Evolutionary conservation across 1,284 basidiomycete species (phyloP).

Genomic region (Rhodotorula sp.): DNA sequence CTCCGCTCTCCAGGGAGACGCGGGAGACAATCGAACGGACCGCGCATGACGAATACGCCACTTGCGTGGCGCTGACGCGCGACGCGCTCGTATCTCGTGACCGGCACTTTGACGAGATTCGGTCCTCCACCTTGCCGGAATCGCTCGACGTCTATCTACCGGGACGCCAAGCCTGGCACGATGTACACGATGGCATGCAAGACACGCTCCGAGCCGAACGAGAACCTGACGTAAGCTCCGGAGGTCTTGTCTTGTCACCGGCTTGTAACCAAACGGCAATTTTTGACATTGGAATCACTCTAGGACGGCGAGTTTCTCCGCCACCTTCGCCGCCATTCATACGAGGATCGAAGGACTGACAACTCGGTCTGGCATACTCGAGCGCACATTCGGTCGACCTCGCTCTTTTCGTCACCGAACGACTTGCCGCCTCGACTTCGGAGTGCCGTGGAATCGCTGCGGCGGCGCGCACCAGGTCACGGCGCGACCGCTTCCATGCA

Average conservation of each 20-base stretch:
- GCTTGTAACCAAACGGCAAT: too few species aligned
- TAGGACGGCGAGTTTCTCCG: too few species aligned
- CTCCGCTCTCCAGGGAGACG: too few species aligned
- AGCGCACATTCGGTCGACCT: constrained; percentile 22
- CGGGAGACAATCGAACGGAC: background rate
- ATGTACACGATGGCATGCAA: constrained; percentile 3
- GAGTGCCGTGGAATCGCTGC: constrained; percentile 15
- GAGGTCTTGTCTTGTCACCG: too few species aligned
- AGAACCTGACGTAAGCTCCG: too few species aligned
- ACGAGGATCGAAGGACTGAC: too few species aligned
- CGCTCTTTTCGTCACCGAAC: constrained; percentile 11
- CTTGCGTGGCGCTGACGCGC: too few species aligned
- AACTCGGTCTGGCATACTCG: too few species aligned
- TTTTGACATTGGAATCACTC: too few species aligned
- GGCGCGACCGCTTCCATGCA: too few species aligned
- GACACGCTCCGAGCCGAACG: background rate
- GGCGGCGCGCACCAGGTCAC: too few species aligned
- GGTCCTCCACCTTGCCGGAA: constrained; percentile 1
- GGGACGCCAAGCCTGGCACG: constrained; percentile 22
- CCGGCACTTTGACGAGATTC: constrained; percentile 15
- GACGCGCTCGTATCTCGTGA: constrained; percentile 8
- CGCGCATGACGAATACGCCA: background rate
- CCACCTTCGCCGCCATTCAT: too few species aligned
- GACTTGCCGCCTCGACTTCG: constrained; percentile 18
- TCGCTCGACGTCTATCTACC: constrained; percentile 33